A percentile compares a stretch with the other conserved stretches of the same genome.
phyloP scores from a whole-genome alignment of 805 yeast genomes.

The Wickerhamiella lipophila region DNA sequence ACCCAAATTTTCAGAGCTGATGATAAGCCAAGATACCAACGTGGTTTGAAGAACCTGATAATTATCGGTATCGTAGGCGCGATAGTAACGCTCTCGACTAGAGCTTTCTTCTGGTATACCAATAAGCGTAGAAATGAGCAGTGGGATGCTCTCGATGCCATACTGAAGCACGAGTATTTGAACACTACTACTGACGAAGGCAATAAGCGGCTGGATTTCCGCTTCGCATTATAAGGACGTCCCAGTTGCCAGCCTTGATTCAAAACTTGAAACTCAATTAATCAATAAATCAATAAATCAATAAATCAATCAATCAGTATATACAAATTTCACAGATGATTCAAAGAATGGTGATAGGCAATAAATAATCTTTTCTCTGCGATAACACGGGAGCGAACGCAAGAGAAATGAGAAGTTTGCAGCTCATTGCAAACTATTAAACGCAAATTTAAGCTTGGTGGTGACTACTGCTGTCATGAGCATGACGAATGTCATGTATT shows the following conservation, averaged over 20 bases:
- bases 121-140: slow-evolving; percentile 29
- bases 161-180: slow-evolving; percentile 40
- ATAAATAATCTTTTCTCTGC: too few species aligned
- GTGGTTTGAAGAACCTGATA: slow-evolving; percentile 37
- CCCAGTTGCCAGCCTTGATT: background rate
- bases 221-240: slow-evolving; percentile 23
- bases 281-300: too few species aligned
- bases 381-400: too few species aligned
- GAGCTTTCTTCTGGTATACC: slow-evolving; percentile 27
- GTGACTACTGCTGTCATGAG: background rate
- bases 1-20: slow-evolving; percentile 44
- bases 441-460: too few species aligned
- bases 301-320: too few species aligned
- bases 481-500: background rate
- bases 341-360: too few species aligned
- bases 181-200: slow-evolving; percentile 40
- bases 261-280: too few species aligned
- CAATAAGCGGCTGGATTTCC: slow-evolving; percentile 44
- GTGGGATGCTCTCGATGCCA: slow-evolving; percentile 42
- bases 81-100: slow-evolving; percentile 19
- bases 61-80: slow-evolving; percentile 20
- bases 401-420: too few species aligned
- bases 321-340: too few species aligned
- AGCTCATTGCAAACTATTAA: too few species aligned
- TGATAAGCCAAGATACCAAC: slow-evolving; percentile 47